Conservation (phyloP, 768 basidiomycete species). For the Glaciozyma antarctica region DNA sequence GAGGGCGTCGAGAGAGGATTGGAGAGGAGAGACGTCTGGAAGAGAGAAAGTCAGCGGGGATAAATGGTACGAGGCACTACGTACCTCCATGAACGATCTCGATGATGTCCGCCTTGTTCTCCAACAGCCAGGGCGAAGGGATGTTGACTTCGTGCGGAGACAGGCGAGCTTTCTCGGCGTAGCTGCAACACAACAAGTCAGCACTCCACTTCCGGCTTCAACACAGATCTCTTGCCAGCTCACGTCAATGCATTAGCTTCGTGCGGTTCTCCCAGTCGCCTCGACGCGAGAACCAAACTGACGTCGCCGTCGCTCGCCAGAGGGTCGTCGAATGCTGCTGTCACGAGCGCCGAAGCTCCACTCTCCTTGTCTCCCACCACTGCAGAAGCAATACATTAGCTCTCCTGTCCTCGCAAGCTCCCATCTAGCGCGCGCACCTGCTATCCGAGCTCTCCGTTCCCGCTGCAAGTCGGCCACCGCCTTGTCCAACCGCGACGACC, state of each 20-base stretch:
- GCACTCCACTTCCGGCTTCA: neutral
- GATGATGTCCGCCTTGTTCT: slow-evolving; percentile 12
- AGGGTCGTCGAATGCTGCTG: slow-evolving; percentile 26
- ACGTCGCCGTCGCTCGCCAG: slow-evolving; percentile 15
- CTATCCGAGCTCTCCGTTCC: neutral
- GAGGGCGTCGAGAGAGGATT: slow-evolving; percentile 19
- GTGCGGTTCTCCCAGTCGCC: slow-evolving; percentile 3
- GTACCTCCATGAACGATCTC: slow-evolving; percentile 21
- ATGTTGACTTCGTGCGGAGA: neutral
- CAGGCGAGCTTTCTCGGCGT: neutral
- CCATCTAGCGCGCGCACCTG: neutral
- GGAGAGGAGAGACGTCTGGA: slow-evolving; percentile 12
- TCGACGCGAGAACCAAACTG: slow-evolving; percentile 17
- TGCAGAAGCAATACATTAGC: neutral
- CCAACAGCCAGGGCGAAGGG: slow-evolving; percentile 15
- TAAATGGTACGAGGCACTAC: neutral
- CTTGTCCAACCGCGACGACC: neutral
- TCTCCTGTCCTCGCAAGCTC: too few relatives aligned
- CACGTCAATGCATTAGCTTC: slow-evolving; percentile 14
- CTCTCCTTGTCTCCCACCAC: slow-evolving; percentile 15
- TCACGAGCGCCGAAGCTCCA: slow-evolving; percentile 3
- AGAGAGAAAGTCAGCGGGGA: neutral
- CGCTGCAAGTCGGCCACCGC: slow-evolving; percentile 6
- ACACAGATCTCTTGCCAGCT: neutral
- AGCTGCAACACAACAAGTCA: neutral